Base-by-base conservation (phyloP, 805 yeast species). In the Scheffersomyces amazonensis region DNA sequence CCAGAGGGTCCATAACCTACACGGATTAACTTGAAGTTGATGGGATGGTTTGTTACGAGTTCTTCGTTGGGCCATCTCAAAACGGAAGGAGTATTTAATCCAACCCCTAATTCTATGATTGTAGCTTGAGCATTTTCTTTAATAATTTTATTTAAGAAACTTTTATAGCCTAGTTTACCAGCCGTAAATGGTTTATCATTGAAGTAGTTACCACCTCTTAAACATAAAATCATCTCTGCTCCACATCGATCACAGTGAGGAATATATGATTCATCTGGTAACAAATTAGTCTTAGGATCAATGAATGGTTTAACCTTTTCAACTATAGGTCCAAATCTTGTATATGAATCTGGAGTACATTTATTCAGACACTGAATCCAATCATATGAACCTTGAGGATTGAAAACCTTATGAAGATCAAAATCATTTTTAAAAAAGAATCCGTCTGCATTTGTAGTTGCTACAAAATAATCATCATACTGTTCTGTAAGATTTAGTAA, bases 21-120 rank as follows among this genome's bases (percentile, higher is more conserved):
- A 15, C 40, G 24, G 11, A 36, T 32, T n/a, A 37, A 20, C 11
- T 27, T 32, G 16, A 37, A 32, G 10, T 20, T 37, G 21, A 32
- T 16, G 5, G 33, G 35, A 22, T 20, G 28, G 2, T 27, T 23
- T 2, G 15, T 9, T 25, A 28, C 27, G 12, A 31, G 24, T 2
- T 27, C 22, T 37, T 37, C 40, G 21, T 32, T 37, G 11, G 35
- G 29, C 40, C 40, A 32, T 32, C 36, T 19, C 11, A 37, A 37
- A 12, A 37, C 22, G 6, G 31, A 13, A 2, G 40, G 40, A 12
- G 40, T 37, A 32, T 37, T 32, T 27, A 32, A 32, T 11, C 40
- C 40, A 15, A 32, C 36, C 7, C 28, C 33, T n/a, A 32, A 16
- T 15, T 37, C 40, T 12, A 37, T 22, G 7, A 37, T 32, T 2